Evolutionary conservation across 1,284 basidiomycete genomes (phyloP), one percentile per base, ranked within the genome.

Genomic region (Moesziomyces parantarcticus): DNA sequence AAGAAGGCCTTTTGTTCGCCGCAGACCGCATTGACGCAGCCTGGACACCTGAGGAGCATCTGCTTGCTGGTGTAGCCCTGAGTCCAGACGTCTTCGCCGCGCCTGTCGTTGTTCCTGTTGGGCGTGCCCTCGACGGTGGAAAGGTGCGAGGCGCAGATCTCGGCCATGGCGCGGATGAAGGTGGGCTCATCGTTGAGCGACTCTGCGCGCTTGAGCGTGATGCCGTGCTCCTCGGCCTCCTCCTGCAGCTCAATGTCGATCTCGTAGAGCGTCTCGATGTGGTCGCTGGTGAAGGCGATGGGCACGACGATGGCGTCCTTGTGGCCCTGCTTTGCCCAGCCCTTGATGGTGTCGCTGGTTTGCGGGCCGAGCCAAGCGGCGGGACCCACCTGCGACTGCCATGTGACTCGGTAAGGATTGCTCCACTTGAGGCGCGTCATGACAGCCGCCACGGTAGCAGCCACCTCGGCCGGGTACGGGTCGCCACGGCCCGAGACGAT

Each of bases 281-380:
- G 97, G 86, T 99, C 97, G 83, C 91, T 94, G 20, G 97, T 99
- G 86, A 99, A 99, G 20, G 97, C 96, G 69, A 99, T 94, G 1
- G 97, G 97, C 2, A 99, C 90, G 34, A 97, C 87, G 52, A 97
- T 88, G n/a, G 90, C 90, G 74, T 89, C 90, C 85, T 96, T 97
- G 84, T 89, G 89, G 20, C 94, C 94, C 46, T 92, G 87, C 70
- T 93, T 90, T 41, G 93, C 93, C 53, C 97, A 89, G 14, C 96
- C 97, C 83, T 97, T 94, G 81, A 99, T 86, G 34, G 94, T 92
- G 58, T 94, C 93, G 39, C 89, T 88, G 0, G 97, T 99, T 85
- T 99, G 95, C 85, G 94, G 94, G 1, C 97, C 97, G 88, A 99
- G 93, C 97, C 97, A 99, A 25, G 95, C 93, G 40, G 91, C 92